Evolutionary conservation across 495 filamentous ascomycete species (phyloP).

Genomic region (Podospora pseudocomata): DNA sequence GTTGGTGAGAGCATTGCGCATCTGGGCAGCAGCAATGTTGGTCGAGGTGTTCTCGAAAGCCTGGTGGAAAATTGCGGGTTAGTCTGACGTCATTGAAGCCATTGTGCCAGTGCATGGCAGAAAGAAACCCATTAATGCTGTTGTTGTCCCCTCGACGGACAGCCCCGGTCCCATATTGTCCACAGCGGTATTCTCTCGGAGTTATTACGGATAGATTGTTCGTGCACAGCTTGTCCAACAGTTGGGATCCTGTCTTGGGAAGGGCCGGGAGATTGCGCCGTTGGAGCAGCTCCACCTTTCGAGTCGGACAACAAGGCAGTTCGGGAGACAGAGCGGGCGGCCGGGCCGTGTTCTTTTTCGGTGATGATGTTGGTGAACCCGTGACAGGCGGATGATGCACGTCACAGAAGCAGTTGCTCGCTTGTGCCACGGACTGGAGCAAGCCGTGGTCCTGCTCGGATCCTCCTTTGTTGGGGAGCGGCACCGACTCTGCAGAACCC

Average conservation of each 20-base stretch:
- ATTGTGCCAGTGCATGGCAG: neutral
- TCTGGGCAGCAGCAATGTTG: slow-evolving; percentile 94
- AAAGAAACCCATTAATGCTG: neutral
- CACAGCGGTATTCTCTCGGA: neutral
- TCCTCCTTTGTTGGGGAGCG: neutral
- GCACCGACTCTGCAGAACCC: neutral
- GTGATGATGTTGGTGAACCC: slow-evolving; percentile 4
- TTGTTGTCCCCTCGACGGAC: neutral
- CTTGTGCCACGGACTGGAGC: neutral
- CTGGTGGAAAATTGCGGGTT: slow-evolving; percentile 44
- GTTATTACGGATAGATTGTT: neutral
- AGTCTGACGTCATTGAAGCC: slow-evolving; percentile 13
- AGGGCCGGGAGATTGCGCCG: neutral
- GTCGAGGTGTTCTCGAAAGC: slow-evolving; percentile 99
- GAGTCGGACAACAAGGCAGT: neutral
- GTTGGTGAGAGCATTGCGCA: slow-evolving; percentile 94
- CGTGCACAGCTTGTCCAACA: neutral
- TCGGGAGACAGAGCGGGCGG: too few relatives aligned
- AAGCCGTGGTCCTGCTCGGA: neutral
- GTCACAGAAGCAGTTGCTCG: slow-evolving; percentile 11
- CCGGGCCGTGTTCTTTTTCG: neutral
- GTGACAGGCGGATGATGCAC: slow-evolving; percentile 11
- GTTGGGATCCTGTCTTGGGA: neutral
- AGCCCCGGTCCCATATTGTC: neutral
- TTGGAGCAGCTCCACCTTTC: neutral